Conservation (phyloP, 2,329 filamentous ascomycete genomes). For the Dactylellina cionopaga region DNA sequence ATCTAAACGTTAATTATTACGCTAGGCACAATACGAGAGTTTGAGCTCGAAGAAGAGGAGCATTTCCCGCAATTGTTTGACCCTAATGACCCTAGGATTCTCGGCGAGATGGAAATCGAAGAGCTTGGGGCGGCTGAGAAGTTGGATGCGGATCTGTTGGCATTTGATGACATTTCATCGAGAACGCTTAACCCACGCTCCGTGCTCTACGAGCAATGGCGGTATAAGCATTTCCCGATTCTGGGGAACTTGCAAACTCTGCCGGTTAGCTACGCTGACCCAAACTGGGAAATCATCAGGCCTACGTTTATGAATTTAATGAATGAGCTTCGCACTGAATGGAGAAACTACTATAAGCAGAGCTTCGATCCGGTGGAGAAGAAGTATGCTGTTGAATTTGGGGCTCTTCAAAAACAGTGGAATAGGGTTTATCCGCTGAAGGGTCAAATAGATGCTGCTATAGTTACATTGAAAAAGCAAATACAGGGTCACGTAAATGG, state of each 20-base stretch:
- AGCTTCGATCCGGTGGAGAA: background rate
- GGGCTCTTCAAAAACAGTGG: too few relatives aligned
- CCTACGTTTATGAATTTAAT: background rate
- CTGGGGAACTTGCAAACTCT: conserved; percentile 20
- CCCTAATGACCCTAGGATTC: background rate
- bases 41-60: conserved; percentile 1
- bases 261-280: conserved; percentile 8
- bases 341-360: conserved; percentile 1
- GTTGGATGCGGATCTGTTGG: background rate
- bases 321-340: background rate
- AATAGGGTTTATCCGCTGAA: too few relatives aligned
- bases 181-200: background rate
- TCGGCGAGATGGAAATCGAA: conserved; percentile 15
- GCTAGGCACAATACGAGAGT: conserved; percentile 12
- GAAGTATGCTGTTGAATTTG: too few relatives aligned
- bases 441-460: too few relatives aligned
- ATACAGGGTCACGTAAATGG: too few relatives aligned
- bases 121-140: background rate
- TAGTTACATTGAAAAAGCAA: too few relatives aligned
- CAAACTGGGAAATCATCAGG: conserved; percentile 2
- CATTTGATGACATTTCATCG: background rate
- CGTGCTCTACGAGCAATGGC: conserved; percentile 9
- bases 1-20: background rate
- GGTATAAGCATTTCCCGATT: background rate
- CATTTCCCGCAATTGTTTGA: conserved; percentile 26